A percentile compares a stretch with the other conserved stretches of the same genome.
phyloP scores from a whole-genome alignment of 306 rosid genomes.

The Vachellia pachyceras region DNA sequence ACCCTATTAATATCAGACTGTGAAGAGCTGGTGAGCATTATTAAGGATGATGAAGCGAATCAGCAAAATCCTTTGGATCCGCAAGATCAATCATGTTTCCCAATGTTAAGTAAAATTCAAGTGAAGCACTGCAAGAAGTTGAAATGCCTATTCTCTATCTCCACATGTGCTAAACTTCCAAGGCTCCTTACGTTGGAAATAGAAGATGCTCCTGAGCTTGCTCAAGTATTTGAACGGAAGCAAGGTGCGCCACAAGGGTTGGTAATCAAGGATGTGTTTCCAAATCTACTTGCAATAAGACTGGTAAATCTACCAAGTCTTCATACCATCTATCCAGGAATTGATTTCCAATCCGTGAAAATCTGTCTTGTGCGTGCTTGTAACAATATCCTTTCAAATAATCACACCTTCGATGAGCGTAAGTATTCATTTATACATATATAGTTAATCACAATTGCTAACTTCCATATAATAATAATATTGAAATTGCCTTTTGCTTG shows the following conservation, averaged over 20 bases:
- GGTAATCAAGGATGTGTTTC: neutral
- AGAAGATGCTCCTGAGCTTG: neutral
- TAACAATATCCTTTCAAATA: neutral
- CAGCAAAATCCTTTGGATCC: neutral
- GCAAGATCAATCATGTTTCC: neutral
- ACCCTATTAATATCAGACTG: neutral
- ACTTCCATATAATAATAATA: neutral
- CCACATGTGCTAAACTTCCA: neutral
- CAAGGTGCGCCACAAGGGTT: neutral
- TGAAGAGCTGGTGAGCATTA: conserved; percentile 1
- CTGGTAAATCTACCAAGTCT: conserved; percentile 3
- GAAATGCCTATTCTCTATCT: neutral
- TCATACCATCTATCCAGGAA: conserved; percentile 6
- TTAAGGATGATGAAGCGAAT: conserved; percentile 3
- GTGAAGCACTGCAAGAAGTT: conserved; percentile 19
- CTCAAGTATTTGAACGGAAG: neutral
- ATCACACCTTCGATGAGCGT: neutral
- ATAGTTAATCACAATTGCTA: neutral
- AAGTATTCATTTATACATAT: neutral
- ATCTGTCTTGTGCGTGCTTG: conserved; percentile 10
- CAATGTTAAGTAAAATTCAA: neutral
- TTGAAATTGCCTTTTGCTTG: too few relatives aligned
- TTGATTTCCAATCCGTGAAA: neutral
- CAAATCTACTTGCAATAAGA: neutral
- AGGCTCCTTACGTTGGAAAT: neutral